phyloP scores from a whole-genome alignment of 495 filamentous ascomycete species.

The Mycothermus thermophilus region DNA sequence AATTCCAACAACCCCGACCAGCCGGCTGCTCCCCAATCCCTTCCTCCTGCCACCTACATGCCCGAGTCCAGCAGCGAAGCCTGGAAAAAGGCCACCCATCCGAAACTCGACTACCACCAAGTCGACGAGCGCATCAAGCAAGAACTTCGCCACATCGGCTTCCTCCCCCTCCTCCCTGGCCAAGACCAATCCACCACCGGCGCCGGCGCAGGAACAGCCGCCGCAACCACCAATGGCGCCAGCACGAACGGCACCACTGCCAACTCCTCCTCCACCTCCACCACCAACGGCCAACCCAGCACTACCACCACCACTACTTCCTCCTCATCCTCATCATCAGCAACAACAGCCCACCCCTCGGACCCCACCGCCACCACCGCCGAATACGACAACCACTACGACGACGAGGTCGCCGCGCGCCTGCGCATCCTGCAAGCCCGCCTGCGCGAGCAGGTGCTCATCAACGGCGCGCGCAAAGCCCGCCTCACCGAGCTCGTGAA shows the following conservation, averaged over 20 bases:
- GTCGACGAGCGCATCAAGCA: conserved; percentile 81
- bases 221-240: too few species aligned
- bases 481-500: conserved; percentile 72
- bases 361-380: conserved; percentile 21
- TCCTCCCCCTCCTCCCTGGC: conserved; percentile 54
- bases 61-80: conserved; percentile 48
- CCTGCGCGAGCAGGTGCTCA: conserved; percentile 62
- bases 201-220: too few species aligned
- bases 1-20: conserved; percentile 6
- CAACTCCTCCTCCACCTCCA: conserved; percentile 46
- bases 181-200: conserved; percentile 23
- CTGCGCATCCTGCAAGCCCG: conserved; percentile 71
- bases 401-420: conserved; percentile 88
- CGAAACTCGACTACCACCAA: conserved; percentile 65
- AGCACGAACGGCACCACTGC: too few species aligned
- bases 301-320: conserved; percentile 44
- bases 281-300: conserved; percentile 49
- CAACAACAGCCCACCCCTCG: conserved; percentile 3
- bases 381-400: conserved; percentile 77
- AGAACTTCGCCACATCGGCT: conserved; percentile 87
- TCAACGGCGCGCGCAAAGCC: conserved; percentile 82
- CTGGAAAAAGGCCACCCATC: conserved; percentile 43
- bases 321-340: conserved; percentile 30
- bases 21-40: conserved; percentile 15
- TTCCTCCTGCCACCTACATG: conserved; percentile 63